Conservation (phyloP, 169 alveolate genomes). For the Hepatocystis sp. region DNA sequence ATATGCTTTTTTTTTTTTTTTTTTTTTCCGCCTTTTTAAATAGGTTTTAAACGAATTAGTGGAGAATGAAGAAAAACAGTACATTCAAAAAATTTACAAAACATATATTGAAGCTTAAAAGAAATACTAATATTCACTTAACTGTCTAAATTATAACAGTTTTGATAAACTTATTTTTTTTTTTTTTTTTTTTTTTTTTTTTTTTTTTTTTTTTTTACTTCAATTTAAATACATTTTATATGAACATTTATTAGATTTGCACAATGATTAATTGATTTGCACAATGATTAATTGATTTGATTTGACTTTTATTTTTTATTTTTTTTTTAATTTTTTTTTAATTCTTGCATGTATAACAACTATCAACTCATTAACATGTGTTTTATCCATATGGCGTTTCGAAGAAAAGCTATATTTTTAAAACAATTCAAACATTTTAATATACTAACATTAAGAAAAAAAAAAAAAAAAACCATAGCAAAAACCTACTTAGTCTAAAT, state of each 20-base stretch:
- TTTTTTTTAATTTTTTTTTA: too few species aligned
- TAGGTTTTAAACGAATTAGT: slow-evolving; percentile 56
- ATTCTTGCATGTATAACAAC: too few species aligned
- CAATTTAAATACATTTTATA: neutral
- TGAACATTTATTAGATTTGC: slow-evolving; percentile 7
- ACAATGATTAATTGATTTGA: too few species aligned
- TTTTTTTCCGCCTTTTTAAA: neutral
- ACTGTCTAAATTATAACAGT: neutral
- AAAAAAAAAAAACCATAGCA: too few species aligned
- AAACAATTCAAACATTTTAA: too few species aligned
- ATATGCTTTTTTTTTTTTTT: neutral
- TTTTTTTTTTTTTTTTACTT: neutral
- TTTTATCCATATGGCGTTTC: too few species aligned
- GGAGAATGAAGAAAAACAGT: slow-evolving; percentile 60
- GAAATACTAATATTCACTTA: neutral
- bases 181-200: neutral
- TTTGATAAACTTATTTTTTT: slow-evolving; percentile 3
- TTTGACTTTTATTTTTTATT: too few species aligned
- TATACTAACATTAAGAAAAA: too few species aligned
- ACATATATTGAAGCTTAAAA: slow-evolving; percentile 43
- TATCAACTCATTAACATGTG: too few species aligned
- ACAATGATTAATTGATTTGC: slow-evolving; percentile 3
- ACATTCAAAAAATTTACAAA: slow-evolving; percentile 51
- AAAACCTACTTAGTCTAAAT: too few species aligned
- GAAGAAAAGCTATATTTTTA: too few species aligned